Percentiles rank a stretch among this genome's conserved stretches.
Conservation (phyloP, 2,329 filamentous ascomycete species). For the Endocalyx cinctus region DNA sequence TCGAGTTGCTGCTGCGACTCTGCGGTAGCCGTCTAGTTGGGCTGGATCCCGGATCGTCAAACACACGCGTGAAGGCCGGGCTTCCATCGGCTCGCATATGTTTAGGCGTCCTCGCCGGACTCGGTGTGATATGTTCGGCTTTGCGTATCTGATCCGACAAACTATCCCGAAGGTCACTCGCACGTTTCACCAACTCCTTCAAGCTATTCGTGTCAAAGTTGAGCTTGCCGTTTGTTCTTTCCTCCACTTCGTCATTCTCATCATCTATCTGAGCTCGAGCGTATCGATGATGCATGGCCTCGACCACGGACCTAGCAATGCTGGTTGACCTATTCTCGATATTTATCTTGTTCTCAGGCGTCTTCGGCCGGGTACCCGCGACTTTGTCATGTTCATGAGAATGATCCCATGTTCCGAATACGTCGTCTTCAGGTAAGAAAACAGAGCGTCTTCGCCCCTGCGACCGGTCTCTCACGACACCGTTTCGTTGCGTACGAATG, state of each 20-base stretch:
- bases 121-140: conserved; percentile 54
- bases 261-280: conserved; percentile 35
- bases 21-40: conserved; percentile 47
- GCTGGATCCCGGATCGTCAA: conserved; percentile 56
- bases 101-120: conserved; percentile 47
- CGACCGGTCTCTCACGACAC: conserved; percentile 50
- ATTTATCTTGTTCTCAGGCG: conserved; percentile 33
- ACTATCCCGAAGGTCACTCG: conserved; percentile 53
- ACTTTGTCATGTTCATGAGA: conserved; percentile 32
- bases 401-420: conserved; percentile 52
- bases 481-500: conserved; percentile 41
- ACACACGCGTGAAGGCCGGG: conserved; percentile 64
- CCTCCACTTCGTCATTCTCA: conserved; percentile 24
- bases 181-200: conserved; percentile 61
- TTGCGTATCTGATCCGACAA: conserved; percentile 57
- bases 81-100: conserved; percentile 51
- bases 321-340: conserved; percentile 38
- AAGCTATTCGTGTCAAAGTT: conserved; percentile 67
- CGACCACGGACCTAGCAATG: conserved; percentile 58
- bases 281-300: conserved; percentile 56
- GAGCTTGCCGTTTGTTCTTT: conserved; percentile 45
- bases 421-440: conserved; percentile 62
- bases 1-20: conserved; percentile 51
- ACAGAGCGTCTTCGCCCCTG: conserved; percentile 54
- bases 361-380: conserved; percentile 33